Evolutionary conservation across 306 rosid genomes (phyloP), one percentile per base, ranked within the genome.

Genomic region (Cucurbita pepo): DNA sequence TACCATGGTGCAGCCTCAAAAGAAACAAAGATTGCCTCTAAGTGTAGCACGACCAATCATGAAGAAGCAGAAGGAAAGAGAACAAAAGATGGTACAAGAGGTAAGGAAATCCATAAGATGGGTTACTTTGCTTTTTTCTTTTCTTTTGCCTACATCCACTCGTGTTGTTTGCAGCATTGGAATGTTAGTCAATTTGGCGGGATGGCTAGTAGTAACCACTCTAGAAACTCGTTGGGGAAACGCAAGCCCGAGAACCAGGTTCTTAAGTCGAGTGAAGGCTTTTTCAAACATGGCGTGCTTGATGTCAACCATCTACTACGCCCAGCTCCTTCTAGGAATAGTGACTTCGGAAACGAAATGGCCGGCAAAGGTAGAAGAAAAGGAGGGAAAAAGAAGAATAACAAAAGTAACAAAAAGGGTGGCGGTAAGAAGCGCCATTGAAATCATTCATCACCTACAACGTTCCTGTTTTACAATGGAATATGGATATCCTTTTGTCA

Each of bases 41-140:
- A 85, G 91, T 77, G 88, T 91, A 57, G 96, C 97, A 25, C 84
- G 84, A 2, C 91, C 86, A 37, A 86, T 76, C 81, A 85, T 88
- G 90, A 91, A 91, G 78, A 88, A 88, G 55, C 92, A 83, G 72
- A 85, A 88, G 79, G 85, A 84, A 77, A 81, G 97, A 77, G 92
- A 91, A 77, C 80, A 88, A 78, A 82, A 87, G 82, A 81, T 84
- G 86, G 85, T 75, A 10, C 58, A 85, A 74, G 96, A 87, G 92
- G 97, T 91, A 56, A 71, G 37, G 16, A 65, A 41, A 64, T 38
- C 72, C 15, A 12, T 6, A 21, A 11, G 54, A 65, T 65, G 1
- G 38, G 5, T 5, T 16, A 40, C 70, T 63, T 1, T 50, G 13
- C n/a, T 9, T 45, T 5, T 50, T 43, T 22, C 13, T 9, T 51